Evolutionary conservation across 805 yeast genomes (phyloP), one percentile per base, ranked within the genome.

Genomic region (Yarrowia sp.): DNA sequence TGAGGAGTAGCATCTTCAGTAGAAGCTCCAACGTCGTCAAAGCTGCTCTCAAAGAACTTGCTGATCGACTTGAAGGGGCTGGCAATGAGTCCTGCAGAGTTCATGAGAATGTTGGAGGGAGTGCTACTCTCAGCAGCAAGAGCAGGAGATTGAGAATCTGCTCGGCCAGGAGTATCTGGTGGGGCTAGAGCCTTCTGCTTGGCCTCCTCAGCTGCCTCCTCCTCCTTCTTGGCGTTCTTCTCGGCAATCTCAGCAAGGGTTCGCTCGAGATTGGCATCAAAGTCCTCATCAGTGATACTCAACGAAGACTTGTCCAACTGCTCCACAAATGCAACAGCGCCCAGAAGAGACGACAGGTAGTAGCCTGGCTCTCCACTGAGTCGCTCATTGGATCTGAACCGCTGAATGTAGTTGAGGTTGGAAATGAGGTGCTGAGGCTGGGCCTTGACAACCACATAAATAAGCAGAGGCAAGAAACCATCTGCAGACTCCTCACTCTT

Each of bases 311-410:
- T 74, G 38, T 80, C 83, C 48, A 95, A 74, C 11, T 85, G 83
- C 65, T 85, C 84, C 9, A 95, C 83, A 72, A 91, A 95, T 66
- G 87, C 84, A 11, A 92, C 84, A 1, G 98, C 98, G 1, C 96
- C 96, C 71, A 89, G 90, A 32, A 93, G 75, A n/a, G 97, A 89
- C 33, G 96, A 89, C 64, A 95, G 78, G 72, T 95, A 95, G 75
- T 95, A 95, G 45, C 95, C 89, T 0, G 93, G 87, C 74, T 95
- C 99, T 8, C 99, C 98, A 45, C 81, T 81, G 53, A 89, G 78
- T 80, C 89, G 88, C 47, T 85, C 89, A 7, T 84, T 86, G 65
- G 84, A 86, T 68, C 98, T 78, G 74, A 89, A 95, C 61, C 95
- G 79, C 74, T 92, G 96, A 68, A 95, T 90, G 74, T 91, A 95